These are phyloP conservation scores for Eremothecium sinecaudum DNA, from an alignment of 1,139 yeast species.

Conservation along the genomic window DNA sequence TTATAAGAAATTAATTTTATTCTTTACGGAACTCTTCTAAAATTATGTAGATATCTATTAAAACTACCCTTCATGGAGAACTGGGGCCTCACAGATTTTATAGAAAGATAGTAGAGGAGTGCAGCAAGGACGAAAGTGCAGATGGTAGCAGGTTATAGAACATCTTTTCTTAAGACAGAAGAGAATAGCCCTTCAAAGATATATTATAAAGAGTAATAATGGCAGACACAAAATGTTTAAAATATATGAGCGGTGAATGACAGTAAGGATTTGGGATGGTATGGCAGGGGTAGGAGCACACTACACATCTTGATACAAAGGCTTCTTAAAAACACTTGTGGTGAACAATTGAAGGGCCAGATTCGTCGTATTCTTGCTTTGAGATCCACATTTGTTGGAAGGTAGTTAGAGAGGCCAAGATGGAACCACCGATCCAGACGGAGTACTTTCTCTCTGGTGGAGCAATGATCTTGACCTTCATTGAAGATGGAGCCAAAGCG, in stretches of 20 bases:
- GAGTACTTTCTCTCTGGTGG: slow-evolving; percentile 99
- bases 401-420: slow-evolving; percentile 95
- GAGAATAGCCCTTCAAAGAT: neutral
- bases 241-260: slow-evolving; percentile 4
- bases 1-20: too few species aligned
- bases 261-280: slow-evolving; percentile 2
- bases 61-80: slow-evolving; percentile 1
- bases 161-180: slow-evolving; percentile 1
- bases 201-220: slow-evolving; percentile 4
- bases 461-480: slow-evolving; percentile 99
- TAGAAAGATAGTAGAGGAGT: slow-evolving; percentile 2
- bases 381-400: slow-evolving; percentile 99
- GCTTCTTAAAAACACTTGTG: slow-evolving; percentile 92
- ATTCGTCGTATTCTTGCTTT: slow-evolving; percentile 99
- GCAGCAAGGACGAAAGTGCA: slow-evolving; percentile 4
- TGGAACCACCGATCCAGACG: slow-evolving; percentile 99
- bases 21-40: too few species aligned
- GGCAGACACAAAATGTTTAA: slow-evolving; percentile 1
- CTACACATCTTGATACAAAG: slow-evolving; percentile 5
- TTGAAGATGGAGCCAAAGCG: slow-evolving; percentile 98
- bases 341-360: slow-evolving; percentile 99
- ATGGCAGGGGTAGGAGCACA: slow-evolving; percentile 2
- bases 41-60: slow-evolving; percentile 5
- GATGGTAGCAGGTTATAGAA: slow-evolving; percentile 5
- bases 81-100: slow-evolving; percentile 1